Evolutionary conservation across 257 asterid genomes (phyloP).

Genomic region (Nicotiana paniculata): DNA sequence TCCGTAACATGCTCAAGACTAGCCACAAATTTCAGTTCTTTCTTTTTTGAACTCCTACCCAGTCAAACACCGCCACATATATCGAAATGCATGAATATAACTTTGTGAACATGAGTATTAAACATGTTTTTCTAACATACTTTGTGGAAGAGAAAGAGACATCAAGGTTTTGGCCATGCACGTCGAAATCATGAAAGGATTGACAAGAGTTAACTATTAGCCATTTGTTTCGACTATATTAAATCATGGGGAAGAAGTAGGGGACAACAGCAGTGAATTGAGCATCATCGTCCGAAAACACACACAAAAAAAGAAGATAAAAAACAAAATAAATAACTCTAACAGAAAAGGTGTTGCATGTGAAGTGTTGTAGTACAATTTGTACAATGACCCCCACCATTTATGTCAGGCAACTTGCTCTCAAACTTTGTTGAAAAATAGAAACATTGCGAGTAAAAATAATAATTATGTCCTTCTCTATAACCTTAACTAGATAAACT

Average conservation of each 20-base stretch:
- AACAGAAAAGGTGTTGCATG: slow-evolving; percentile 28
- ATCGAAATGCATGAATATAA: too few relatives aligned
- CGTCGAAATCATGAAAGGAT: too few relatives aligned
- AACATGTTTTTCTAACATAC: not conserved
- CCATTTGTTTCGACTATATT: not conserved
- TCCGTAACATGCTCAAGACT: not conserved
- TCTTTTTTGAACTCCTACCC: too few relatives aligned
- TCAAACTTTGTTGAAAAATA: slow-evolving; percentile 35
- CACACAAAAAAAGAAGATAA: not conserved
- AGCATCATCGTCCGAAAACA: not conserved
- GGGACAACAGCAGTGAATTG: not conserved
- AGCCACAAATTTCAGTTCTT: not conserved
- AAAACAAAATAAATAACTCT: too few relatives aligned
- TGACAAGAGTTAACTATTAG: not conserved
- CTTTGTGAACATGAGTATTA: not conserved
- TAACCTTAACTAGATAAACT: slow-evolving; percentile 47
- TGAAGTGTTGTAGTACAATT: slow-evolving; percentile 16
- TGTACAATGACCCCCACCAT: slow-evolving; percentile 8
- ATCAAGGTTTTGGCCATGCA: not conserved
- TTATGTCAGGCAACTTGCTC: slow-evolving; percentile 27
- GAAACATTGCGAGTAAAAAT: slow-evolving; percentile 15
- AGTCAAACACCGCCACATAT: not conserved
- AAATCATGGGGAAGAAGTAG: not conserved
- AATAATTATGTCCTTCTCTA: slow-evolving; percentile 12
- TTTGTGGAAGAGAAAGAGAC: not conserved